phyloP scores from a whole-genome alignment of 2,329 filamentous ascomycete species.

The Parasarocladium wereldwijsianum region DNA sequence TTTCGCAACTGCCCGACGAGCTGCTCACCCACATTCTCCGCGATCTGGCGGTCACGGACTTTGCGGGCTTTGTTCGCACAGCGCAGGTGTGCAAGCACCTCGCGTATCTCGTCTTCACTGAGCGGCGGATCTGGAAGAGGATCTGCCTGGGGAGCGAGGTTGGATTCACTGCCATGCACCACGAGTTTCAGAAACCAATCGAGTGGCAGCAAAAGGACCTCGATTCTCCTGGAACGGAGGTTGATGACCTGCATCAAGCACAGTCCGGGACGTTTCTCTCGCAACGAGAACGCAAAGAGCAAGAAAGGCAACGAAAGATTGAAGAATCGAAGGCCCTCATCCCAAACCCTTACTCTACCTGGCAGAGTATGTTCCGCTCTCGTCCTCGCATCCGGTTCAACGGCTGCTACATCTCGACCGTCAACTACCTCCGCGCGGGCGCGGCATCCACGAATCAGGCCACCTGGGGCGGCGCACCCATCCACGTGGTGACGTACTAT shows the following conservation, averaged over 20 bases:
- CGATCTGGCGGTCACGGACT: constrained; percentile 57
- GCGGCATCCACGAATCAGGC: constrained; percentile 54
- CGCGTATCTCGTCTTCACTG: constrained; percentile 70
- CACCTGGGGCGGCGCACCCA: constrained; percentile 59
- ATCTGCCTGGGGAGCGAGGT: constrained; percentile 56
- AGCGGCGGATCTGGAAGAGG: constrained; percentile 75
- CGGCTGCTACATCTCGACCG: constrained; percentile 90
- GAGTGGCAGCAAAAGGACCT: constrained; percentile 34
- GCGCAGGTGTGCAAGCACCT: constrained; percentile 75
- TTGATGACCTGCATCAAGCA: constrained; percentile 11
- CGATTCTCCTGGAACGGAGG: constrained; percentile 15
- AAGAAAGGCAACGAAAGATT: constrained; percentile 17
- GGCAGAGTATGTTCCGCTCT: constrained; percentile 59
- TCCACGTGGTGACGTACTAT: constrained; percentile 96
- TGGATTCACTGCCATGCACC: constrained; percentile 75
- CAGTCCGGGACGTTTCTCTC: constrained; percentile 13
- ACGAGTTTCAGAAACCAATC: constrained; percentile 53
- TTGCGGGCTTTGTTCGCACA: constrained; percentile 61
- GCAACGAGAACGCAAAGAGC: constrained; percentile 20
- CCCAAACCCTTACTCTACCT: constrained; percentile 30
- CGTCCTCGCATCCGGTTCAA: constrained; percentile 86
- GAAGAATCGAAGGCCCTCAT: constrained; percentile 26
- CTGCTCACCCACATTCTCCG: constrained; percentile 67
- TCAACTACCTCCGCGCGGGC: constrained; percentile 84
- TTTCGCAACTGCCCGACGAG: constrained; percentile 67